Evolutionary conservation across 2,329 filamentous ascomycete species (phyloP).

Genomic region (Penicillium sp.): DNA sequence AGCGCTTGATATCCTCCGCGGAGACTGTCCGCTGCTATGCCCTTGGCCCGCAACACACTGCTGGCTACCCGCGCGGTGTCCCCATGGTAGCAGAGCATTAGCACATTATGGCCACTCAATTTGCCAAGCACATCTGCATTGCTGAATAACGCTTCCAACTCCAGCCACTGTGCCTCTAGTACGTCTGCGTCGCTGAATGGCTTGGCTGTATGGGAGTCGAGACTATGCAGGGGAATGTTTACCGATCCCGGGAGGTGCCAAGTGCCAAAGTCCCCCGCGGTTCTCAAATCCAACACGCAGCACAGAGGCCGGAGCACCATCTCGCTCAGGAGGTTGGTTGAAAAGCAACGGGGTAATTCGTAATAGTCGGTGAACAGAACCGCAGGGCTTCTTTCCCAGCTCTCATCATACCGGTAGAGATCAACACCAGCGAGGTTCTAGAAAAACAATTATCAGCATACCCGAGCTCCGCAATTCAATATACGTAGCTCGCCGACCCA

Average conservation of each 20-base stretch:
- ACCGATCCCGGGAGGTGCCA: constrained; percentile 40
- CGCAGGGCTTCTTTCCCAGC: constrained; percentile 44
- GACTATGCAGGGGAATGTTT: constrained; percentile 38
- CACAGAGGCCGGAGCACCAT: constrained; percentile 24
- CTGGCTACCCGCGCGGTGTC: constrained; percentile 48
- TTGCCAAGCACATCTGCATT: constrained; percentile 19
- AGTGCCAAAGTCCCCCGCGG: constrained; percentile 36
- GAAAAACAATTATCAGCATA: no score
- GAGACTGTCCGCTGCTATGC: constrained; percentile 41
- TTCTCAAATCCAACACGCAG: constrained; percentile 41
- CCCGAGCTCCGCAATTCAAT: no score
- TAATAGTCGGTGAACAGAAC: constrained; percentile 36
- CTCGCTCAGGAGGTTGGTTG: constrained; percentile 17
- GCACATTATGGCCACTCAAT: constrained; percentile 30
- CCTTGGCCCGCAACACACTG: constrained; percentile 47
- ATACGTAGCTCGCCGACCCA: constrained; percentile 23
- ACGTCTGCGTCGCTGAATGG: constrained; percentile 37
- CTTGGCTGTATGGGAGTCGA: constrained; percentile 28
- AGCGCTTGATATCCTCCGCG: constrained; percentile 35
- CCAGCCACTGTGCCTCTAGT: constrained; percentile 42
- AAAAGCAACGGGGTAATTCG: constrained; percentile 16
- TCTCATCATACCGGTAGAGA: constrained; percentile 48
- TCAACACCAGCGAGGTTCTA: no score
- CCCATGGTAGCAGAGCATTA: constrained; percentile 49
- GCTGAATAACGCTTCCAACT: constrained; percentile 40